Base-by-base conservation (phyloP, 2,329 filamentous ascomycete genomes). In the Sporothrix globosa region DNA sequence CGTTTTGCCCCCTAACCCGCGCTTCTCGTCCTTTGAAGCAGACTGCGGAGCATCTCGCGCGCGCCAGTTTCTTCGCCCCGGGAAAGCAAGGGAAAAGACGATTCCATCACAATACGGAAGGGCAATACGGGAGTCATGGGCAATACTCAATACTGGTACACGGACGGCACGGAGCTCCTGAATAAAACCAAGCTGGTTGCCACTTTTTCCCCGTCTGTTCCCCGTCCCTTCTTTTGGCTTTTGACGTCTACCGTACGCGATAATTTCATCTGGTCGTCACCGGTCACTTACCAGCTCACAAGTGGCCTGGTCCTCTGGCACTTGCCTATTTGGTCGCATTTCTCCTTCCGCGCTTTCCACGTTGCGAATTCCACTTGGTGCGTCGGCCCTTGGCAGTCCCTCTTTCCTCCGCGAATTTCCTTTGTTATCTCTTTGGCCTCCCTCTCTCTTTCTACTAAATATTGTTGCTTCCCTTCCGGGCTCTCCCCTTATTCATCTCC, bases 271-370 rank as follows among this genome's bases (percentile, higher is more conserved):
- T n/a, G 2, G 6, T 48, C 17, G 14, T 48, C 17, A 48, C 14
- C 14, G 11, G 41, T 14, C 41, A 2, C 14, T 0, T 46, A 13
- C 14, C 41, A 17, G 27, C 24, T 54, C 27, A 34, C 27, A n/a
- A 56, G 17, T 30, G 14, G 14, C 24, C 46, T 50, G 6, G 19
- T n/a, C 17, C 27, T 34, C 14, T 44, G n/a, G 39, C 56, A 61
- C 56, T 44, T 44, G 56, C 56, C 56, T 61, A 61, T 44, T 61
- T 61, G 56, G 56, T 41, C 56, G n/a, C 56, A 41, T 44, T n/a
- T 61, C 41, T 24, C 21, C 24, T 60, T 60, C 17, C 34, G 56
- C 56, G 11, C 39, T 39, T 24, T 61, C 30, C 56, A 24, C 44
- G 41, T 14, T 44, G 41, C 11, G 11, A 11, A 14, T 61, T 44